Percentiles rank a stretch among this genome's conserved stretches.
Conservation (phyloP, 164 flowering plant genomes). For the Liriodendron chinense region DNA sequence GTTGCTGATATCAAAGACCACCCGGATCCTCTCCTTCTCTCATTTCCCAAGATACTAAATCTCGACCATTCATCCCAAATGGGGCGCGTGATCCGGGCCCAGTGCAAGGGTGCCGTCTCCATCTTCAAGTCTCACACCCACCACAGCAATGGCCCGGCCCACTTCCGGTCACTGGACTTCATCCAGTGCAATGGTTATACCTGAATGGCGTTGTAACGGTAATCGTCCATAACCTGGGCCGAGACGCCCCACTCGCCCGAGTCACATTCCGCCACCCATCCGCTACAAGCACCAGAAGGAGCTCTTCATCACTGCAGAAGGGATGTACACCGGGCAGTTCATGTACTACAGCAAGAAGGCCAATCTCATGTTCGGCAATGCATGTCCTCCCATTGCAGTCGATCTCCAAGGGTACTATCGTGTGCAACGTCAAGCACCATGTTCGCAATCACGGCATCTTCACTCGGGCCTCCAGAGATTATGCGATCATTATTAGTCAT, state of each 20-base stretch:
- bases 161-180: conserved; percentile 48
- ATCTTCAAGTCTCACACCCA: conserved; percentile 20
- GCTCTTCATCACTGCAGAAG: conserved; percentile 55
- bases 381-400: conserved; percentile 49
- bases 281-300: conserved; percentile 60
- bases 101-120: conserved; percentile 12
- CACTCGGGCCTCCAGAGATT: conserved; percentile 50
- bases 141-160: conserved; percentile 58
- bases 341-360: conserved; percentile 57
- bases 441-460: conserved; percentile 52
- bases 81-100: conserved; percentile 17
- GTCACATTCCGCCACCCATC: conserved; percentile 51
- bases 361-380: conserved; percentile 43
- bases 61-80: conserved; percentile 4
- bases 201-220: conserved; percentile 46
- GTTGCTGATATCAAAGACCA: too few relatives aligned
- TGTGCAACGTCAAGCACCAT: conserved; percentile 61
- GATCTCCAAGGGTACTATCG: conserved; percentile 53
- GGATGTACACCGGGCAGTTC: conserved; percentile 55
- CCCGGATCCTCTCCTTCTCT: too few relatives aligned
- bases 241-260: conserved; percentile 51
- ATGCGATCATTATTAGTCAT: conserved; percentile 45
- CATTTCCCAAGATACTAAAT: too few relatives aligned
- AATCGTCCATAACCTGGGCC: conserved; percentile 49
- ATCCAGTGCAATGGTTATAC: conserved; percentile 56